phyloP scores from a whole-genome alignment of 192 early-diverging fungal genomes.

The Cetraspora pellucida region DNA sequence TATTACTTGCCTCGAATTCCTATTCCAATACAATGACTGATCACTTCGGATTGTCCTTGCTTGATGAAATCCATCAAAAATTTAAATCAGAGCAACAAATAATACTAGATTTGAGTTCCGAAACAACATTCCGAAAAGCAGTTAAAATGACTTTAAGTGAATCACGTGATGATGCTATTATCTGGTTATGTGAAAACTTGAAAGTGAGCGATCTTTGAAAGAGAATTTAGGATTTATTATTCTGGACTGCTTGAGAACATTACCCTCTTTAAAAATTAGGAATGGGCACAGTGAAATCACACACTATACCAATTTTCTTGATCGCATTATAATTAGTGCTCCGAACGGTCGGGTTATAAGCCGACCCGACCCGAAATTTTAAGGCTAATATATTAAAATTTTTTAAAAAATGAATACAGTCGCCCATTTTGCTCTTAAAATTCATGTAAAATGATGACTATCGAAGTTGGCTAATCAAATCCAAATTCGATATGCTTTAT shows the following conservation, averaged over 20 bases:
- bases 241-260: constrained; percentile 1
- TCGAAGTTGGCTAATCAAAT: no score
- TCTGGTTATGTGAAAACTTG: constrained; percentile 14
- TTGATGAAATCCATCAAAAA: constrained; percentile 24
- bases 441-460: no score
- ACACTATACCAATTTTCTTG: background rate
- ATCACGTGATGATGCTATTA: constrained; percentile 15
- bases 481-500: no score
- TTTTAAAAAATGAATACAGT: no score
- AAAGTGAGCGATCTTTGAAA: background rate
- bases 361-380: no score
- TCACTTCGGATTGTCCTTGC: constrained; percentile 15
- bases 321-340: constrained; percentile 3
- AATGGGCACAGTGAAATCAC: background rate
- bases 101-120: constrained; percentile 15
- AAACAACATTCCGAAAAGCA: constrained; percentile 10
- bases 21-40: constrained; percentile 18
- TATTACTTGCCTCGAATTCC: constrained; percentile 18
- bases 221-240: background rate
- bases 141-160: constrained; percentile 15
- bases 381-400: no score
- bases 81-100: constrained; percentile 13
- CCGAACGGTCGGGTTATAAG: no score
- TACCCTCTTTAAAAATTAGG: background rate
- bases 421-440: no score